A percentile compares a stretch with the other conserved stretches of the same genome.
Evolutionary conservation across 345 rosid genomes (phyloP).

Genomic region (Lenwebbia sp.): DNA sequence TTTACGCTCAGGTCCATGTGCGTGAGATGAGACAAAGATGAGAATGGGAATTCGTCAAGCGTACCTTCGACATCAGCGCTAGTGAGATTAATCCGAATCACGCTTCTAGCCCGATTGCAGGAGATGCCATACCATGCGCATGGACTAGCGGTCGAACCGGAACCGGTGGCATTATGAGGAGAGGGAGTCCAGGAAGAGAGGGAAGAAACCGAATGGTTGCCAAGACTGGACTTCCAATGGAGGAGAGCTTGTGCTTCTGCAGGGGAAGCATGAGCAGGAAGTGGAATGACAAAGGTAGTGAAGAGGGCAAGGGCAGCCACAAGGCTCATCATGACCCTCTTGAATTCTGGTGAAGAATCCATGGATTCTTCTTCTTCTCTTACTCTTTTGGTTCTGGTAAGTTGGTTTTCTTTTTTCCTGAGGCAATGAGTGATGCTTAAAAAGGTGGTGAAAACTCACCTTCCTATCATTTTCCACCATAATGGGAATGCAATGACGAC

Average conservation of each 20-base stretch:
- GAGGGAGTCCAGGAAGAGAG: constrained; percentile 9
- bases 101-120: background rate
- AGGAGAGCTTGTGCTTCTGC: constrained; percentile 7
- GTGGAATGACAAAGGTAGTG: background rate
- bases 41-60: constrained; percentile 7
- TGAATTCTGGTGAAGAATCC: background rate
- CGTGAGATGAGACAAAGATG: constrained; percentile 9
- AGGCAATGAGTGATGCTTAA: background rate
- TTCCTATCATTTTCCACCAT: background rate
- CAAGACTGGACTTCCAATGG: constrained; percentile 9
- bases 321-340: background rate
- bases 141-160: background rate
- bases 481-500: background rate
- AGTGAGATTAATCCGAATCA: constrained; percentile 6
- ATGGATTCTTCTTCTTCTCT: background rate
- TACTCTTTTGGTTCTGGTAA: background rate
- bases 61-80: constrained; percentile 1
- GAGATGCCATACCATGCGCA: constrained; percentile 12
- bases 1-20: constrained; percentile 7
- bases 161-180: background rate
- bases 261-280: background rate
- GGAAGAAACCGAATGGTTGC: background rate
- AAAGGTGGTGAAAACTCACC: background rate
- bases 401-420: background rate
- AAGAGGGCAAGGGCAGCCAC: background rate